Base-by-base conservation (phyloP, 192 early-diverging fungal species). In the Spinellus fusiger region DNA sequence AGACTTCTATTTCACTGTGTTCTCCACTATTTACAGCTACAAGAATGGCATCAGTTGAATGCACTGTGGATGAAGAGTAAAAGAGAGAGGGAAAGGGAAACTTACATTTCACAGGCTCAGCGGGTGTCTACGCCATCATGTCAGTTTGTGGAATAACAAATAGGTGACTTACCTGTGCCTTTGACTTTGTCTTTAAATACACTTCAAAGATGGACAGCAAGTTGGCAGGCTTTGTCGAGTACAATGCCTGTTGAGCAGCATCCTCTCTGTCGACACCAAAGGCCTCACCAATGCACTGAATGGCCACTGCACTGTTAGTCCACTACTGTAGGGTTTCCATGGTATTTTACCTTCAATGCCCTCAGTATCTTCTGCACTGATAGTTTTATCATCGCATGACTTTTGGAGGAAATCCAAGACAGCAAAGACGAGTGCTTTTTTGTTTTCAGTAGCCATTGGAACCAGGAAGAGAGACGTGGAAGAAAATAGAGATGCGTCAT, bases 221-320 rank as follows among this genome's bases (percentile, higher is more conserved):
- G 32, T 76, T 87, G 37, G 84, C 80, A 29, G 95, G 92, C 74
- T 94, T 94, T 64, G 94, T 96, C 56, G 84, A 86, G 56, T 91
- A 90, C 38, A 75, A 60, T 37, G 74, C 68, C 51, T 79, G 68
- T 59, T 91, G 86, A 5, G 68, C 76, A 16, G 76, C 73, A 70
- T 97, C 91, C 29, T 77, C 74, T 31, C 80, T 44, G 62, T 95
- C 85, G 46, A 99, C 84, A 26, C 84, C 91, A 77, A 99, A 99
- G 20, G 94, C 90, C 59, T 97, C 95, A 49, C 86, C 82, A 49
- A 99, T 93, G 80, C 93, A 95, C 68, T 95, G 92, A 72, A 94
- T 90, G 65, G 93, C 93, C 28, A 92, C 87, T 85, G 71, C 23
- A 44, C 5, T 34, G 26, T 47, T n/a, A 33, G 6, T 8, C 26